These are phyloP conservation scores for Trametes coccinea DNA, from an alignment of 768 basidiomycete species.

Conservation along the genomic window DNA sequence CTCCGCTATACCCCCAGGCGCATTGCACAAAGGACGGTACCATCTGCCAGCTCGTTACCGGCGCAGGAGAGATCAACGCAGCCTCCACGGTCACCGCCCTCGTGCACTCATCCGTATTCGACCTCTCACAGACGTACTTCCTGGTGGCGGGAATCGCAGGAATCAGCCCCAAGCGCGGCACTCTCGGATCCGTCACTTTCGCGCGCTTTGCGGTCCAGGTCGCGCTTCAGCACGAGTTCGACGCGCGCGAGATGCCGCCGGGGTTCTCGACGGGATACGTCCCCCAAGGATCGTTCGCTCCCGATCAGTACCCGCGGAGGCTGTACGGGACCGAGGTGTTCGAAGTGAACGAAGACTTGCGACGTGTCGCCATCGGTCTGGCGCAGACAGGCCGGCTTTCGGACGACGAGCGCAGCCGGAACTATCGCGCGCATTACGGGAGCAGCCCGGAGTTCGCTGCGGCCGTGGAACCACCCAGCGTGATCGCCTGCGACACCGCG, in stretches of 20 bases:
- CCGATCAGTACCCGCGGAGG: slow-evolving; percentile 28
- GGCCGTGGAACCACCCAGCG: slow-evolving; percentile 34
- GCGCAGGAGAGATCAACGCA: slow-evolving; percentile 46
- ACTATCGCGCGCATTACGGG: slow-evolving; percentile 37
- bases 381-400: slow-evolving; percentile 35
- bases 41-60: slow-evolving; percentile 41
- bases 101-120: slow-evolving; percentile 35
- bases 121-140: slow-evolving; percentile 43
- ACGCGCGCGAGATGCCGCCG: slow-evolving; percentile 41
- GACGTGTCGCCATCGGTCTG: slow-evolving; percentile 32
- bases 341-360: slow-evolving; percentile 44
- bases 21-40: slow-evolving; percentile 36
- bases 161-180: slow-evolving; percentile 40
- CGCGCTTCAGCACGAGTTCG: slow-evolving; percentile 42
- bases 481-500: slow-evolving; percentile 39
- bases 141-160: slow-evolving; percentile 44
- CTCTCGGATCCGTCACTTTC: slow-evolving; percentile 40
- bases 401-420: slow-evolving; percentile 33
- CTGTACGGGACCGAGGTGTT: slow-evolving; percentile 49
- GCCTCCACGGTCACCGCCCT: slow-evolving; percentile 36
- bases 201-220: slow-evolving; percentile 42
- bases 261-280: slow-evolving; percentile 42
- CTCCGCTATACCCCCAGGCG: slow-evolving; percentile 39
- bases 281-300: slow-evolving; percentile 32
- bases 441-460: slow-evolving; percentile 28